Evolutionary conservation across 139 green algal species (phyloP), one percentile per base, ranked within the genome.

Genomic region (Chlamydomonas asymmetrica): DNA sequence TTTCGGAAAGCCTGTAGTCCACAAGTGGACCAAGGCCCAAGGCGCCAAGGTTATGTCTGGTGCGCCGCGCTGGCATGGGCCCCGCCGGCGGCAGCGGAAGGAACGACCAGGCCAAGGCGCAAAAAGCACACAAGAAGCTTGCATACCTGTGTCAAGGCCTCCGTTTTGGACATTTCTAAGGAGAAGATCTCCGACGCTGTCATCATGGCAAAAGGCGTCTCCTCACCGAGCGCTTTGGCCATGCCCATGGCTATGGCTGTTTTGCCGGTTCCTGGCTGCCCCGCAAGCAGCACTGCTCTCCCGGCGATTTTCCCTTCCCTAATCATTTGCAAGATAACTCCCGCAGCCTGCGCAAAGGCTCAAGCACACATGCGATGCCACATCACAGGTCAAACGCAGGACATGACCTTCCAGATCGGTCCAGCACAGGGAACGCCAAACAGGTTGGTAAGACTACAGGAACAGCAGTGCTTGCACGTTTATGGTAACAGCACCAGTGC

Each of bases 131-230:
- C n/a, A n/a, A n/a, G n/a, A n/a, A n/a, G n/a, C n/a, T n/a, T n/a
- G 13, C 81, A 9, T 43, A 91, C 91, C 90, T 99, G 96, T 20
- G 95, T 99, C 27, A 99, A 85, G 3, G 95, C 96, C 79, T 99
- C 96, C 7, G 96, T 99, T 70, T 98, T 99, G 8, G 88, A 96
- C 93, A 99, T 98, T 75, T 99, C 96, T 54, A 98, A 85, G 0
- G 92, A 97, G 76, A 98, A 99, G 49, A 99, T 98, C 73, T 99
- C 96, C 4, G 89, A 97, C 7, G 88, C 93, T 0, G 96, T 93
- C 87, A 98, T 98, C 89, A 97, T 98, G 45, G 96, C 95, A 83
- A 99, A 99, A 0, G 96, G 96, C 18, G 96, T 98, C 79, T 98
- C 95, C 70, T 98, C 94, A 1, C 96, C 96, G 25, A 99, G 82